Evolutionary conservation across 2,329 filamentous ascomycete genomes (phyloP), one percentile per base, ranked within the genome.

Genomic region (Cladobotryum protrusum): DNA sequence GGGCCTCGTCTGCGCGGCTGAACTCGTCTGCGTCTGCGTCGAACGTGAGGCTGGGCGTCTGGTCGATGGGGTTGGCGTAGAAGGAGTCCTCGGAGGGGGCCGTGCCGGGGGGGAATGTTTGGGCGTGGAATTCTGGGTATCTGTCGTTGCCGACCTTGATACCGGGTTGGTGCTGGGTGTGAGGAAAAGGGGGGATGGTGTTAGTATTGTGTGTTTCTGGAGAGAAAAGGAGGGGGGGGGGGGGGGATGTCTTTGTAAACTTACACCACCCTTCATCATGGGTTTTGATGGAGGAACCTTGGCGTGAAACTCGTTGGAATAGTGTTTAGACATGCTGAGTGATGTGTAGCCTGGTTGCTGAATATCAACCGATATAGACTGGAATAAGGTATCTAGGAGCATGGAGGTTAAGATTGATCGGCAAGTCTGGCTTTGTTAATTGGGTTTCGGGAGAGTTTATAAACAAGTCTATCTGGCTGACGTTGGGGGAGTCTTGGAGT

Each of bases 131-230:
- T 60, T 86, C 84, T 17, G 81, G 81, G 12, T 67, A 61, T 19
- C 70, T 68, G 47, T 85, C 82, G 56, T 81, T 79, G 59, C 78
- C 78, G 50, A 81, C 75, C 53, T 79, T 75, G 57, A 75, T 71
- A 47, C 85, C 85, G 3, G 78, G 76, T 61, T 81, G 73, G 66
- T 89, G 85, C 83, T 87, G 57, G 6, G 7, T n/a, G n/a, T n/a
- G n/a, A 33, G 6, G 7, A 33, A 7, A n/a, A 3, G n/a, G 13
- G 34, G 9, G 29, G 3, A 34, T 9, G 17, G 15, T 9, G 15
- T 19, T n/a, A 18, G 32, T 35, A 43, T 13, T n/a, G 19, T 32
- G 4, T 43, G 13, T 43, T 7, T n/a, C 5, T 13, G 17, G 18
- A 19, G 20, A 29, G 5, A 43, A n/a, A 43, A n/a, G 13, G 20